Evolutionary conservation across 2,329 filamentous ascomycete genomes (phyloP).

Genomic region (Cercospora brassicicola): DNA sequence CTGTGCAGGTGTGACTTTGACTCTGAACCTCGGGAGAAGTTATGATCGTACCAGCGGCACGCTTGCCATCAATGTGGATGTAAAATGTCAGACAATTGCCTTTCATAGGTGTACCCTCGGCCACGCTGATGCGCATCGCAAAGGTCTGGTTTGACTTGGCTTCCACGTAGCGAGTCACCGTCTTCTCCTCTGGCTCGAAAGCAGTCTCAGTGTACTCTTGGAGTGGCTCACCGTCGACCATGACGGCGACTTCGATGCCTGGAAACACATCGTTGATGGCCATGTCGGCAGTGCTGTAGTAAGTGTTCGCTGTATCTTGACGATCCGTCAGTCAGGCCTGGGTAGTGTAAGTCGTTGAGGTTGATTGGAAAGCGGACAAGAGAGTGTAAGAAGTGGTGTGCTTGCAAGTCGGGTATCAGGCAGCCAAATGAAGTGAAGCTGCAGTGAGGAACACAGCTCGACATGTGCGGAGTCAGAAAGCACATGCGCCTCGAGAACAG

Average conservation of each 20-base stretch:
- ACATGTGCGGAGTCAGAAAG: background rate
- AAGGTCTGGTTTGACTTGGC: slow-evolving; percentile 25
- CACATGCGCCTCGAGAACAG: background rate
- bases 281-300: background rate
- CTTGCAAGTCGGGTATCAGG: background rate
- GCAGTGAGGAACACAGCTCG: background rate
- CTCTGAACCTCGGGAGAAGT: background rate
- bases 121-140: slow-evolving; percentile 18
- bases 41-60: background rate
- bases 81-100: slow-evolving; percentile 21
- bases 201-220: slow-evolving; percentile 26
- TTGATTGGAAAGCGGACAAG: no score
- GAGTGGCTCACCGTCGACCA: slow-evolving; percentile 22
- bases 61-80: slow-evolving; percentile 20
- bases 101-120: background rate
- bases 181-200: slow-evolving; percentile 1
- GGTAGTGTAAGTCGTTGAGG: no score
- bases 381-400: background rate
- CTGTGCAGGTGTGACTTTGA: background rate
- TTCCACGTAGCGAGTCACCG: slow-evolving; percentile 30
- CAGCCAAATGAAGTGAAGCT: background rate
- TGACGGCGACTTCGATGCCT: slow-evolving; percentile 26
- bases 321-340: no score
- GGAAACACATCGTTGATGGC: slow-evolving; percentile 22
- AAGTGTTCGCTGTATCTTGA: no score